Evolutionary conservation across 805 yeast genomes (phyloP).

Genomic region (Saturnispora galanensis): DNA sequence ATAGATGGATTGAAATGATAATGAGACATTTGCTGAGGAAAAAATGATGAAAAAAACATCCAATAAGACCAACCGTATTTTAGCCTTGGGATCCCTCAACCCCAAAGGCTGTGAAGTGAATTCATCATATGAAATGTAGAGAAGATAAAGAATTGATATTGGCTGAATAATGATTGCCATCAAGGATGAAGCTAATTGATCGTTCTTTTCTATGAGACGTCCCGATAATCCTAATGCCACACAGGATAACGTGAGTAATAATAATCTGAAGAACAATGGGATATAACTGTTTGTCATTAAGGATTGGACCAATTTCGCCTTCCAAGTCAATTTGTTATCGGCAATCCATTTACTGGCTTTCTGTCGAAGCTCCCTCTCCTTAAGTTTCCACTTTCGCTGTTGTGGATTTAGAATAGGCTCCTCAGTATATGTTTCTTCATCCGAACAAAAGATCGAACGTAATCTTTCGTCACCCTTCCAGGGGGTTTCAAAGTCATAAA

Average conservation of each 20-base stretch:
- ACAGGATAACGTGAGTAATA: slow-evolving; percentile 47
- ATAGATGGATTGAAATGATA: slow-evolving; percentile 73
- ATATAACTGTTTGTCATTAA: slow-evolving; percentile 69
- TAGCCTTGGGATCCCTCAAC: slow-evolving; percentile 72
- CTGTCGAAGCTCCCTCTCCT: slow-evolving; percentile 32
- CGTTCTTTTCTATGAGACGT: slow-evolving; percentile 37
- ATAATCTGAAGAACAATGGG: slow-evolving; percentile 63
- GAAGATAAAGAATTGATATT: slow-evolving; percentile 63
- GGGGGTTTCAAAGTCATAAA: slow-evolving; percentile 31
- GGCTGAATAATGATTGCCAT: slow-evolving; percentile 86
- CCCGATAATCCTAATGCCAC: slow-evolving; percentile 67
- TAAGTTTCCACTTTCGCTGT: slow-evolving; percentile 11
- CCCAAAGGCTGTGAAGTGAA: slow-evolving; percentile 90
- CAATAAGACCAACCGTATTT: slow-evolving; percentile 68
- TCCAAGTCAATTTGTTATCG: slow-evolving; percentile 52
- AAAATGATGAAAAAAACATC: slow-evolving; percentile 84
- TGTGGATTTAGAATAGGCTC: slow-evolving; percentile 4
- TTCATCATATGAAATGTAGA: slow-evolving; percentile 84
- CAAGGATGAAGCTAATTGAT: slow-evolving; percentile 80
- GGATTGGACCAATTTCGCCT: slow-evolving; percentile 48
- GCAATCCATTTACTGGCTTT: slow-evolving; percentile 61
- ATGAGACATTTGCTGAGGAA: slow-evolving; percentile 76
- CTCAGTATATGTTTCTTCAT: background rate
- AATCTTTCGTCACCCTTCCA: slow-evolving; percentile 72
- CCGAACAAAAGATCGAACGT: slow-evolving; percentile 17